phyloP scores from a whole-genome alignment of 1,284 basidiomycete genomes.

The Leccinum insolens region DNA sequence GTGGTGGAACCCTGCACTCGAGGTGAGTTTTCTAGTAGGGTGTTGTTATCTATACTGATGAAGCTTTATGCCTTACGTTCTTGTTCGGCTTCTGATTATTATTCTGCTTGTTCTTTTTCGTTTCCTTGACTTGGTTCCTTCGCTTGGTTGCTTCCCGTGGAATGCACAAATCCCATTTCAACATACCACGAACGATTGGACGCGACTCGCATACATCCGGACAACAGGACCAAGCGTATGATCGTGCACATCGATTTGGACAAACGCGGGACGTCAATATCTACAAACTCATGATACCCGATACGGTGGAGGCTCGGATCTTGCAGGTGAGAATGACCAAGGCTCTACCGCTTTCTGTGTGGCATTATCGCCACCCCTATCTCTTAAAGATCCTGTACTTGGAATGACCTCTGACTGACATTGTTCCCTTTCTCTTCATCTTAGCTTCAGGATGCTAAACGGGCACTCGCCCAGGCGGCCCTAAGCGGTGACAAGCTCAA shows the following conservation, averaged over 20 bases:
- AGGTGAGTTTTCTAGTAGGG: conserved; percentile 45
- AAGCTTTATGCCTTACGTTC: conserved; percentile 3
- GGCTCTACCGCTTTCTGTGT: neutral
- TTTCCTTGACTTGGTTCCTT: neutral
- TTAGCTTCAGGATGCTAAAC: conserved; percentile 85
- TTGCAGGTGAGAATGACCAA: conserved; percentile 48
- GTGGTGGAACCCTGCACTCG: conserved; percentile 95
- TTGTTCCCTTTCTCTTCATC: neutral
- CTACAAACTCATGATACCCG: conserved; percentile 89
- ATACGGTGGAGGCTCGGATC: conserved; percentile 91
- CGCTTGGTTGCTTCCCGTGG: neutral
- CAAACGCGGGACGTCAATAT: conserved; percentile 89
- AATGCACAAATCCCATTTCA: neutral
- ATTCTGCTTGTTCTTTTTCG: neutral
- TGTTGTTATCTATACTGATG: conserved; percentile 15
- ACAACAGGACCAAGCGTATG: conserved; percentile 87
- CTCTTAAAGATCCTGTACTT: neutral
- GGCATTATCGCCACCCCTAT: neutral
- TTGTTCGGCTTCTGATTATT: neutral
- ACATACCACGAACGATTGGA: conserved; percentile 1
- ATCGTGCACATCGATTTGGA: conserved; percentile 89
- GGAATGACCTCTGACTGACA: conserved; percentile 4
- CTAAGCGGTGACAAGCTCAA: conserved; percentile 88
- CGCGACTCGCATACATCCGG: neutral
- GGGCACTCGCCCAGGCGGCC: conserved; percentile 82